A percentile compares a stretch with the other conserved stretches of the same genome.
Conservation (phyloP, 2,329 filamentous ascomycete species). For the Colletotrichum spinosum region DNA sequence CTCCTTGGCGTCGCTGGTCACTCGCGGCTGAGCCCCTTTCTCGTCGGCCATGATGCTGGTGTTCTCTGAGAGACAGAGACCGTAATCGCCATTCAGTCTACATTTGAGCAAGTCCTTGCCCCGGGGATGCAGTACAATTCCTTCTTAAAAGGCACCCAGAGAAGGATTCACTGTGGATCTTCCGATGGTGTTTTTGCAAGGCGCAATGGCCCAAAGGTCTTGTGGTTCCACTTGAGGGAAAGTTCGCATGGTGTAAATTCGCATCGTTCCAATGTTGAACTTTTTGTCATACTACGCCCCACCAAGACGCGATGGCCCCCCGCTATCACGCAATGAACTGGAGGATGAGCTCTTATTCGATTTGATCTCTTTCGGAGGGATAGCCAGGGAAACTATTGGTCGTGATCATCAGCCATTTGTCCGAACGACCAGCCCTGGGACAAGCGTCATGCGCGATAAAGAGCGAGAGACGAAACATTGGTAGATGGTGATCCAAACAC, state of each 20-base stretch:
- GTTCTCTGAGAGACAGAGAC: background rate
- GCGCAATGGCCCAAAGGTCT: slow-evolving; percentile 9
- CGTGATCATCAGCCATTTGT: too few relatives aligned
- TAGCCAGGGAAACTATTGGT: too few relatives aligned
- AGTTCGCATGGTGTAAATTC: too few relatives aligned
- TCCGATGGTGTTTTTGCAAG: background rate
- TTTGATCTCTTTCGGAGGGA: too few relatives aligned
- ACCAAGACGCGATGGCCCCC: slow-evolving; percentile 27
- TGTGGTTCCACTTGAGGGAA: background rate
- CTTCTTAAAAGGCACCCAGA: background rate
- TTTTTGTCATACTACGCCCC: slow-evolving; percentile 2
- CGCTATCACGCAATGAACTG: slow-evolving; percentile 30
- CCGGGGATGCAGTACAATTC: background rate
- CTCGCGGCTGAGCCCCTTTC: slow-evolving; percentile 11
- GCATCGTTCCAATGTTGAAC: background rate
- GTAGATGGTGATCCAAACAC: too few relatives aligned
- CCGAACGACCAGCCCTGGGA: too few relatives aligned
- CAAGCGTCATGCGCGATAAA: too few relatives aligned
- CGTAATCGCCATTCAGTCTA: background rate
- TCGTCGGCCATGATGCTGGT: slow-evolving; percentile 22
- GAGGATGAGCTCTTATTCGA: background rate
- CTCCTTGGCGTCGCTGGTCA: slow-evolving; percentile 13
- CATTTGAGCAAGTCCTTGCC: background rate
- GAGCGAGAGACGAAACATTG: too few relatives aligned
- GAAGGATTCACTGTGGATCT: background rate